Base-by-base conservation (phyloP, 352 stramenopile genomes). In the Blastocystis sp. region DNA sequence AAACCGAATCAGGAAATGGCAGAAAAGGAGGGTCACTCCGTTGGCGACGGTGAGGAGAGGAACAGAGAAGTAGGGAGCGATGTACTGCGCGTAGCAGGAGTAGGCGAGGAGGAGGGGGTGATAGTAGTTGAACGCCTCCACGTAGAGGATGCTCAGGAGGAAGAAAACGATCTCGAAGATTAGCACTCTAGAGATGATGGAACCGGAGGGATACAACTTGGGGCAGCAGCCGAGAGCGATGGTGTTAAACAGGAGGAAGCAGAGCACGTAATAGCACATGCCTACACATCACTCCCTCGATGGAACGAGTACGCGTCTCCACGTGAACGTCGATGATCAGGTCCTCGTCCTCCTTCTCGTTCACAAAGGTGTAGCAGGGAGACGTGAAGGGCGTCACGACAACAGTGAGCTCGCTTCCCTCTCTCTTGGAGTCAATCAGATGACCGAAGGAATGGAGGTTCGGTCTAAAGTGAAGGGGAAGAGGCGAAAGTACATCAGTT, bases 361-460 rank as follows among this genome's bases (percentile, higher is more conserved):
- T 84, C 14, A 69, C 24, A 6, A 84, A 62, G 1, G 21, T 59
- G 45, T 69, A 84, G 54, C 74, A 84, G n/a, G 40, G 10, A 6
- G 17, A 24, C 17, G 52, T 17, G 54, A 34, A 84, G 54, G 74
- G 74, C 7, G 74, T 84, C 3, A 69, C 54, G 2, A 84, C 74
- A n/a, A 84, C 45, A 19, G 17, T 43, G 1, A 84, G 28, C 14
- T 59, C 60, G 38, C 66, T 64, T 48, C 57, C 34, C 21, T 84
- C 74, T 69, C 74, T 66, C 57, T 84, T 68, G 2, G 74, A 34
- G 66, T 84, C 74, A 9, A 84, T 42, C 2, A 84, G 60, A 19
- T 84, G 74, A 3, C 74, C 74, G 45, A 60, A 84, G 57, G 69
- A 68, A 24, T 48, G 4, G 17, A 69, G 14, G 34, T 84, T 34